Evolutionary conservation across 768 basidiomycete species (phyloP), one percentile per base, ranked within the genome.

Genomic region (Lactifluus hygrophoroides): DNA sequence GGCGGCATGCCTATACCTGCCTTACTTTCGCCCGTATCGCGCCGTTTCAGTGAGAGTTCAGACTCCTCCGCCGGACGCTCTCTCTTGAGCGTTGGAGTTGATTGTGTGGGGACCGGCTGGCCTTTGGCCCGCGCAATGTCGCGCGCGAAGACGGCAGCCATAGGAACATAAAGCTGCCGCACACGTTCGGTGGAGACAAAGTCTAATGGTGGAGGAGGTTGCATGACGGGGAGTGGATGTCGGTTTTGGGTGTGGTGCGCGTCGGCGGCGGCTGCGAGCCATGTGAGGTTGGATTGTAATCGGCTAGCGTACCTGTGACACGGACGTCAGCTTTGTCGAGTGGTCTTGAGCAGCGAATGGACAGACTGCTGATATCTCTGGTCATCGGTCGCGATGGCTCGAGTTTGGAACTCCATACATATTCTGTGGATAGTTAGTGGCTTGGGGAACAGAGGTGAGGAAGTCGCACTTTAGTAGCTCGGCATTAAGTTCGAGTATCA

Each of bases 181-280:
- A 90, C 81, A 49, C 85, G 80, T 23, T 81, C 79, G 64, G 73
- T 79, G 34, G 80, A 67, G 19, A 70, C 64, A 48, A 79, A 80
- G 25, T 84, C 83, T 57, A 86, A 67, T 0, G 77, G 64, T 4
- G 76, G 73, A 21, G 79, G 79, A 3, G 78, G 71, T 9, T 82
- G 79, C 78, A 89, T 80, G 35, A 75, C 73, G 2, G 85, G 87
- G 5, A 81, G 76, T 0, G 73, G 69, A 76, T 71, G 47, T n/a
- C 57, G 54, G 44, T 11, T 48, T 38, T 28, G 45, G 3, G 50
- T 43, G 47, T 27, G 30, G 44, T 69, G 75, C 17, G 76, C 76
- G 63, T 89, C 86, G 42, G 81, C 83, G n/a, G 79, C 80, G 19
- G 81, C 78, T 46, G 85, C 85, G 62, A 89, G 70, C 83, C 83